Base-by-base conservation (phyloP, 179 eudicot species). In the Silene coronaria region DNA sequence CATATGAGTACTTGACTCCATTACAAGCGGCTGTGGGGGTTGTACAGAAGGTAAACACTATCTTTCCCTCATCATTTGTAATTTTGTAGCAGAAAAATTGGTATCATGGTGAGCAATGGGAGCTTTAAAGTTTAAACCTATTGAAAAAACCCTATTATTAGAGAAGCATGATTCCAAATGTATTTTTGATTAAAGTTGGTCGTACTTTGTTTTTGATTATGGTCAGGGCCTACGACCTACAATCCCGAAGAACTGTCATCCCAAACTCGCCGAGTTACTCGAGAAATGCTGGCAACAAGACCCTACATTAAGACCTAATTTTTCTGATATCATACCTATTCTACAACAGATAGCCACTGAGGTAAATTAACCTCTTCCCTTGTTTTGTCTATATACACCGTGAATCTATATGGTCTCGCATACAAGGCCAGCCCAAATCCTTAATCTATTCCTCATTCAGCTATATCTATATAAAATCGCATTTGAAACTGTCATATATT, bases 1-100 rank as follows among this genome's bases (percentile, higher is more conserved):
- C 98, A 3, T 92, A 94, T 17, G 96, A 92, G 82, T 86, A 89
- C 83, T 77, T 94, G 74, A 94, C 97, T 42, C 98, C 98, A 12
- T 81, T 94, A 74, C 98, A 94, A 84, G 98, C 98, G n/a, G 98
- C 98, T 65, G 94, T 94, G 62, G 98, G 97, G 59, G 98, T 94
- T 5, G 98, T 94, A 70, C 98, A 94, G 74, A 92, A 90, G 97
- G 98, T 94, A 85, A 79, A 68, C 62, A 57, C 22, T 5, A 21
- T 2, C 61, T 63, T 61, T 55, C 30, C 10, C 12, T 72, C 2
- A 46, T 62, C 53, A 17, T 36, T 65, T 30, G 4, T 55, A 70
- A 26, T 17, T 36, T 64, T 45, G 2, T 53, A 74, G 51, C 12
- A 8, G 61, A 2, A 17, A 62, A 34, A 16, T 24, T 0, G 30